Evolutionary conservation across 345 rosid genomes (phyloP), one percentile per base, ranked within the genome.

Genomic region (Corymbia maculata): DNA sequence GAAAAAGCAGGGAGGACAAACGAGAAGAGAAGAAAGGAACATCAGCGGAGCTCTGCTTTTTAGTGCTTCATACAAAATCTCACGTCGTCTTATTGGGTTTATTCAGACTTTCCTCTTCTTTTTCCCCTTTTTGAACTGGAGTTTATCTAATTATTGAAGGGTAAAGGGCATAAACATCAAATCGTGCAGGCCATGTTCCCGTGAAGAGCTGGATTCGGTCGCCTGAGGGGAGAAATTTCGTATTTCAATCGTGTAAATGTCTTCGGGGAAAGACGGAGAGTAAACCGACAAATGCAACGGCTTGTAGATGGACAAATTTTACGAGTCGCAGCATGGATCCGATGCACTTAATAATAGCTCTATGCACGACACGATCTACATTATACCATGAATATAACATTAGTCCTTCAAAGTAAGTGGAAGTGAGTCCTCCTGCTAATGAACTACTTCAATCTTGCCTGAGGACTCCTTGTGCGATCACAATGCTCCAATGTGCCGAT

Each of bases 401-500:
- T 30, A 68, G 21, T 32, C 21, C 24, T 68, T 68, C 45, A 8
- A 32, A 68, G 79, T n/a, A 64, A 64, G 75, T 17, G 32, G 6
- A 64, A 64, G 75, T 17, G 32, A 3, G 19, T 9, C 36, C 3
- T 64, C n/a, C n/a, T 64, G 32, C 68, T n/a, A 7, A 61, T 28
- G 68, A 12, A 28, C 15, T 28, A 13, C 42, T n/a, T n/a, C 0
- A 5, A 64, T 64, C 2, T n/a, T 4, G 9, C 75, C 17, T 0
- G 17, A 6, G 75, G 10, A n/a, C 36, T n/a, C 19, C 0, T 59
- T 11, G 68, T 61, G 26, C 8, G 26, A 61, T 61, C 68, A 28
- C 47, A 36, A 70, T 9, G 0, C 49, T 2, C 4, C 1, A 10
- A 19, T 1, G 0, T 70, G 9, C 13, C 82, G 9, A 36, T 19